Base-by-base conservation (phyloP, 2,329 filamentous ascomycete species). In the Pseudogymnoascus sp. region DNA sequence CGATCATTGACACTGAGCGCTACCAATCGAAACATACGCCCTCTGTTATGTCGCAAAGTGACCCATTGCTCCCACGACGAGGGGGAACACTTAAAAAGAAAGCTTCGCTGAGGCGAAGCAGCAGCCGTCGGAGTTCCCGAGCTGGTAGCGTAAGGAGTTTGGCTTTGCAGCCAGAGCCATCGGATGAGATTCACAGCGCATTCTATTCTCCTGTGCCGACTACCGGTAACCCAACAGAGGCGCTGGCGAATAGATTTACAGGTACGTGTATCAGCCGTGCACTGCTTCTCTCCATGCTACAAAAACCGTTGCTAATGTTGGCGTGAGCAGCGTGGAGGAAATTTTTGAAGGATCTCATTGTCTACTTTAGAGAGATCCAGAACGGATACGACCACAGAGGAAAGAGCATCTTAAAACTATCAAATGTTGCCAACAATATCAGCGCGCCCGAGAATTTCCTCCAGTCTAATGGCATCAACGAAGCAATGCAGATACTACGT, bases 351-450 rank as follows among this genome's bases (percentile, higher is more conserved):
- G 93, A 97, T 68, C 81, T 97, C 49, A 96, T 97, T 67, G 80
- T 89, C 63, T 97, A 96, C 75, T 97, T 97, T 74, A 88, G 91
- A 69, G 95, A 97, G 74, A 87, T 97, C 55, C 91, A 96, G 72
- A 84, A 83, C 60, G 90, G 93, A 58, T 97, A 97, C 75, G 93
- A 99, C 71, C 83, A 88, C 62, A 87, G 90, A 65, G 84, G 90
- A 28, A 97, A 97, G 74, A 85, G 88, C 6, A 80, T 96, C 4
- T 75, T 91, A 64, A 96, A 96, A 69, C 84, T 96, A 7, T 88
- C 90, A 61, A 93, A 93, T 70, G 84, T 92, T 14, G 85, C 96
- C 69, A 92, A 91, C 75, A 96, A 92, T 71, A 89, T 89, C 25
- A 76, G 84, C 6, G 82, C 88, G 2, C 93, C 93, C 0, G 78